phyloP scores from a whole-genome alignment of 192 early-diverging fungal genomes.

The Coemansia sp. region DNA sequence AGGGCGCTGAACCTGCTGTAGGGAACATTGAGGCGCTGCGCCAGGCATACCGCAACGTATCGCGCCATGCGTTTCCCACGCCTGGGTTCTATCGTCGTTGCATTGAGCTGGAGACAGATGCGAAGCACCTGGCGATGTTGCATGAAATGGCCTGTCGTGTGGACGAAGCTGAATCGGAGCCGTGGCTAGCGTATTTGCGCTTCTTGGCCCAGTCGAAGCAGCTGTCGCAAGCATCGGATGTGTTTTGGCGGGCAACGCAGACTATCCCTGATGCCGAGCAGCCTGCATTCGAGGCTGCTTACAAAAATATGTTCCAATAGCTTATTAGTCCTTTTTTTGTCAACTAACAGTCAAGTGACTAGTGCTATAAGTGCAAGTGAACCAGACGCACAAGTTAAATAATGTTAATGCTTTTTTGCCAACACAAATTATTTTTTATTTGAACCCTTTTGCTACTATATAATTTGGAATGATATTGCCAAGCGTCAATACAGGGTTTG shows the following conservation, averaged over 20 bases:
- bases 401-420: no score
- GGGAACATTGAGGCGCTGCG: conserved; percentile 54
- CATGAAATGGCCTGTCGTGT: conserved; percentile 42
- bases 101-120: conserved; percentile 58
- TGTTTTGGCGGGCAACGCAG: conserved; percentile 43
- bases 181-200: conserved; percentile 38
- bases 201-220: conserved; percentile 16
- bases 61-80: conserved; percentile 61
- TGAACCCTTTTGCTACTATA: no score
- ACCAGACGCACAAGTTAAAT: neutral
- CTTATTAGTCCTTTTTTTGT: no score
- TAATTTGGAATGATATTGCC: neutral
- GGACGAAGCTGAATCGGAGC: conserved; percentile 10
- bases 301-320: conserved; percentile 2
- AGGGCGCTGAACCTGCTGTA: neutral
- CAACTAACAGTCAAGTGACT: neutral
- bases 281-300: conserved; percentile 5
- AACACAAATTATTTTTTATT: no score
- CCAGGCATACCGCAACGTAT: conserved; percentile 51
- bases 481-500: neutral
- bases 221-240: conserved; percentile 18
- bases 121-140: conserved; percentile 13
- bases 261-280: conserved; percentile 8
- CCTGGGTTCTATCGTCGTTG: conserved; percentile 62
- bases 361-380: neutral